Evolutionary conservation across 208 protist species (phyloP).

Genomic region (Phytomonas serpens): DNA sequence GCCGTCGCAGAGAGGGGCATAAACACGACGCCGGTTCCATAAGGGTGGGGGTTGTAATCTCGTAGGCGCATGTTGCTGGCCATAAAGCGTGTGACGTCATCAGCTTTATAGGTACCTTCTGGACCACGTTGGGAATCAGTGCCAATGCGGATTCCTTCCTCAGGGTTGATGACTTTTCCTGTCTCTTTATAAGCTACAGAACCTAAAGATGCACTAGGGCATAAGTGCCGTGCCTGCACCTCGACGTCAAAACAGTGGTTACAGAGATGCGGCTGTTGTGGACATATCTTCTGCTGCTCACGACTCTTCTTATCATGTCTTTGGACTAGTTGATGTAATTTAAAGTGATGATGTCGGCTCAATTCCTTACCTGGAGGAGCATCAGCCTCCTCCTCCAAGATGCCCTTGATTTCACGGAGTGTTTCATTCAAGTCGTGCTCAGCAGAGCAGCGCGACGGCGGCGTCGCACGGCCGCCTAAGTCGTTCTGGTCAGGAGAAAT

Average conservation of each 20-base stretch:
- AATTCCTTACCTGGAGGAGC: conserved; percentile 12
- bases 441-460: conserved; percentile 39
- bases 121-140: conserved; percentile 19
- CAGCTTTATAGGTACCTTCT: conserved; percentile 31
- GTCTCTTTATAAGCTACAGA: conserved; percentile 39
- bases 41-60: conserved; percentile 65
- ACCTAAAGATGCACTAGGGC: conserved; percentile 13
- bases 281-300: conserved; percentile 37
- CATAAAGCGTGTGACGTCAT: conserved; percentile 18
- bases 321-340: conserved; percentile 56
- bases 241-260: conserved; percentile 68
- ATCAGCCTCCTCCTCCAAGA: conserved; percentile 25
- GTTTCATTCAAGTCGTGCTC: conserved; percentile 48
- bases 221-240: conserved; percentile 53
- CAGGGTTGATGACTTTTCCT: conserved; percentile 50
- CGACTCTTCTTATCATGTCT: conserved; percentile 62
- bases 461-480: conserved; percentile 1
- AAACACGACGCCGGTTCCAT: conserved; percentile 74
- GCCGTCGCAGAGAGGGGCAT: conserved; percentile 22
- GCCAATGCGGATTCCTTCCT: conserved; percentile 44
- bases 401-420: conserved; percentile 42
- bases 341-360: conserved; percentile 29
- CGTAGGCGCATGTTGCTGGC: conserved; percentile 21
- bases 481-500: neutral
- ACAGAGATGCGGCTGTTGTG: conserved; percentile 51